Percentiles rank a stretch among this genome's conserved stretches.
Evolutionary conservation across 305 asterid species (phyloP).

Genomic region (Andrographis paniculata): DNA sequence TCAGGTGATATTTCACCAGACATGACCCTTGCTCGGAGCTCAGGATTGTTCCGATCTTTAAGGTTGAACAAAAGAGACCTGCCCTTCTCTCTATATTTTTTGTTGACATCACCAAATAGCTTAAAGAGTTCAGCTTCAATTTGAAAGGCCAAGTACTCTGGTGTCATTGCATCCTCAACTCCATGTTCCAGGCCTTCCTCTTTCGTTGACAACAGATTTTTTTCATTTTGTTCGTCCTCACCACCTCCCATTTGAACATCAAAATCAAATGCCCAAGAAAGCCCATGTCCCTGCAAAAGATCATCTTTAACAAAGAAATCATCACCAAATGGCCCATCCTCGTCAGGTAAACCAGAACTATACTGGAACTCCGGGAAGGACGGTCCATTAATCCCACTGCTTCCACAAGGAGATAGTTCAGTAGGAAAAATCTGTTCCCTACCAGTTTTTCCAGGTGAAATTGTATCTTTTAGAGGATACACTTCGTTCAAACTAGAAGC

Average conservation of each 20-base stretch:
- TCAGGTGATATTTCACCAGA: conserved; percentile 84
- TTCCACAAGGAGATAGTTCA: conserved; percentile 31
- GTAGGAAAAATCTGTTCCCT: conserved; percentile 30
- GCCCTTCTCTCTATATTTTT: conserved; percentile 95
- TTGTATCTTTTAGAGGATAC: conserved; percentile 23
- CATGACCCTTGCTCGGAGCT: conserved; percentile 80
- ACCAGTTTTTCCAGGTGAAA: conserved; percentile 24
- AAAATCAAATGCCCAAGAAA: conserved; percentile 90
- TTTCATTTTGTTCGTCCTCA: conserved; percentile 34
- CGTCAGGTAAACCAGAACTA: conserved; percentile 48
- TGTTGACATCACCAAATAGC: conserved; percentile 83
- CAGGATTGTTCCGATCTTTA: conserved; percentile 91
- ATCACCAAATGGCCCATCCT: conserved; percentile 62
- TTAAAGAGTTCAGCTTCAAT: conserved; percentile 78
- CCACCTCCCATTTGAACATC: conserved; percentile 46
- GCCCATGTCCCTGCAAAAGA: conserved; percentile 97
- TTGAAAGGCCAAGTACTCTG: conserved; percentile 48
- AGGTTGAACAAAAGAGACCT: conserved; percentile 60
- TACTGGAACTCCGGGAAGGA: conserved; percentile 44
- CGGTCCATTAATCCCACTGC: conserved; percentile 29
- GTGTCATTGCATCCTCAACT: conserved; percentile 28
- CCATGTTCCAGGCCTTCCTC: conserved; percentile 30
- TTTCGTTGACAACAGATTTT: conserved; percentile 25
- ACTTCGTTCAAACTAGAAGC: conserved; percentile 26
- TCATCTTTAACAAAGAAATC: conserved; percentile 83